Base-by-base conservation (phyloP, 2,329 filamentous ascomycete species). In the Alternaria ventricosa region DNA sequence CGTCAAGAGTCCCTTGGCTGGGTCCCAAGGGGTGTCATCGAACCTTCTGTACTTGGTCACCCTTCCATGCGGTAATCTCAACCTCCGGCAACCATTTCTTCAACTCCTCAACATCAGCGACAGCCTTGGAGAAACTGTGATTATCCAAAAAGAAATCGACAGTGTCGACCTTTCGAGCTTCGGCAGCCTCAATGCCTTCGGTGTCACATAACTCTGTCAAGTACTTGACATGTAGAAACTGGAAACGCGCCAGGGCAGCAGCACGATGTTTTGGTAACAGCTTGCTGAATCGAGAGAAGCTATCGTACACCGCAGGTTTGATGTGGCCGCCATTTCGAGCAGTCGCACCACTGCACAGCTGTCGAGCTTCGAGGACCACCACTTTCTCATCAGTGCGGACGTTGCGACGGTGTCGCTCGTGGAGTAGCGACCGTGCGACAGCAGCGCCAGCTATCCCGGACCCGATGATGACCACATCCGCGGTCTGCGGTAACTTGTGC, bases 391-490 rank as follows among this genome's bases (percentile, higher is more conserved):
- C n/a, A 8, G 54, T 51, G 30, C 8, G 13, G 5, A 10, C 55
- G 30, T 50, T 58, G 25, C 50, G 25, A 10, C 58, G 57, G 13
- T 59, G 58, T 27, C 71, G 68, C 22, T 67, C 55, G 25, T 80
- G 69, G 3, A 81, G 58, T 12, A 66, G 46, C 4, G 79, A 76
- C 20, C 79, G 70, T 4, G 81, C 82, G 15, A 83, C 73, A 20
- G 79, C 78, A 4, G 80, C 81, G 10, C 81, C 85, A 2, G 85
- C 84, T 62, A 88, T 87, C 2, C 87, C 87, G 36, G 85, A 87
- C 22, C 87, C 86, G 65, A 88, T 83, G 44, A 88, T 81, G 18
- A 85, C 82, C 3, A 87, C 73, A 60, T 88, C 86, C 6, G 81
- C 82, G 7, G 77, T 70, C 2, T 68, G 47, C 0, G 83, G 82